Evolutionary conservation across 1,284 basidiomycete species (phyloP).

Genomic region (Melampsora abietis-canadensis): DNA sequence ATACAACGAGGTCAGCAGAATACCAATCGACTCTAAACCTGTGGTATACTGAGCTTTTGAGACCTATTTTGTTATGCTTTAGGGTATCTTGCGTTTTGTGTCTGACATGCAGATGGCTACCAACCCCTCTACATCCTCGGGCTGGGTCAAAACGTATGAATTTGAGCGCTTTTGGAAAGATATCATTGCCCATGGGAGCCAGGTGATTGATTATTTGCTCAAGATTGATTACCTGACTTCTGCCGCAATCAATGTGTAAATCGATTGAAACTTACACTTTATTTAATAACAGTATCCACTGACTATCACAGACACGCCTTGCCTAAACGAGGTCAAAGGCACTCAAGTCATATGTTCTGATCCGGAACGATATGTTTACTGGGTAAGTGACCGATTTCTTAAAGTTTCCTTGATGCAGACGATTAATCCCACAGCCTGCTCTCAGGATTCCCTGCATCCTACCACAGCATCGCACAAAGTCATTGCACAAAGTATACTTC

Average conservation of each 20-base stretch:
- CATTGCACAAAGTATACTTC: constrained; percentile 1
- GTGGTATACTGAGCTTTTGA: not conserved
- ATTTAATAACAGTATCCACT: not conserved
- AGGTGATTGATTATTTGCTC: not conserved
- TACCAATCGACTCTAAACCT: not conserved
- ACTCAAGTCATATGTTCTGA: not conserved
- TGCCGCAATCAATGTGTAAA: not conserved
- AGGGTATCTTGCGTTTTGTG: not conserved
- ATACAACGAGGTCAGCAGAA: not conserved
- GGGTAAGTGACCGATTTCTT: not conserved
- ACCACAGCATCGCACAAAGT: constrained; percentile 26
- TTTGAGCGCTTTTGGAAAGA: not conserved
- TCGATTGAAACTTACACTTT: not conserved
- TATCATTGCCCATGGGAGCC: not conserved
- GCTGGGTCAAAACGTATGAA: not conserved
- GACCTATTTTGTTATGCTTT: not conserved
- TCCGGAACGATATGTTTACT: not conserved
- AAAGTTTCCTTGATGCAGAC: too few species aligned
- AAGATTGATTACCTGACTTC: not conserved
- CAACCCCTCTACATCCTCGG: not conserved
- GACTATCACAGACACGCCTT: not conserved
- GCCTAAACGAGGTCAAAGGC: not conserved
- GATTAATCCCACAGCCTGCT: not conserved
- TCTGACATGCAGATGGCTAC: not conserved
- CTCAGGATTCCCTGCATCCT: constrained; percentile 34